A percentile compares a stretch with the other conserved stretches of the same genome.
phyloP scores from a whole-genome alignment of 768 basidiomycete genomes.

The Asterophora parasitica region DNA sequence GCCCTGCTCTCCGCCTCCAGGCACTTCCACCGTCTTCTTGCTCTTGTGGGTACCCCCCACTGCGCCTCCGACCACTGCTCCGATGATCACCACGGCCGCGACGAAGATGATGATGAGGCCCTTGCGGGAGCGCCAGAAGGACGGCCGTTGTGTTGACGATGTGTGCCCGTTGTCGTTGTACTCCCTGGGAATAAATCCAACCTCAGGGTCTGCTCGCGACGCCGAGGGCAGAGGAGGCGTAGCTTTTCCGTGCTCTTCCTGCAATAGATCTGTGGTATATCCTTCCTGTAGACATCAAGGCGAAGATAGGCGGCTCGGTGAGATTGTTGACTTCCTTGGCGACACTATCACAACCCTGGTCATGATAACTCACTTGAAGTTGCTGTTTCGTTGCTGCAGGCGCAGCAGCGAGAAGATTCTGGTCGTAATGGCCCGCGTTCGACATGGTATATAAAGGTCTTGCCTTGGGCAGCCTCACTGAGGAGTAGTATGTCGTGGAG shows the following conservation, averaged over 20 bases:
- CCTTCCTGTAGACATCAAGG: conserved; percentile 37
- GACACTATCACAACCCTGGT: too few species aligned
- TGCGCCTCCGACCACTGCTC: conserved; percentile 51
- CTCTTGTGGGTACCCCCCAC: conserved; percentile 42
- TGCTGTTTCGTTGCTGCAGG: conserved; percentile 36
- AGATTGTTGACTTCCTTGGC: too few species aligned
- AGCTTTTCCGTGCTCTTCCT: conserved; percentile 15
- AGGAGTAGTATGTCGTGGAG: conserved; percentile 8
- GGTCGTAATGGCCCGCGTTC: conserved; percentile 27
- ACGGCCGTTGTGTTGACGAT: conserved; percentile 14
- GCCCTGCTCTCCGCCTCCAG: background rate
- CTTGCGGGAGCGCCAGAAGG: conserved; percentile 48
- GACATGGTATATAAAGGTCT: conserved; percentile 14
- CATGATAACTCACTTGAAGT: conserved; percentile 25
- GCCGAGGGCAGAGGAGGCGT: conserved; percentile 13
- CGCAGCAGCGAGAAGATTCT: conserved; percentile 30
- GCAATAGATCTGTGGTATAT: conserved; percentile 46
- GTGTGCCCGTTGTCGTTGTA: conserved; percentile 9
- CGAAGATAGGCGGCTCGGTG: background rate
- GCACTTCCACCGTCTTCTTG: background rate
- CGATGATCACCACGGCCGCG: conserved; percentile 38
- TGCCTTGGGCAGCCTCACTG: conserved; percentile 13
- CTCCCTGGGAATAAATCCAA: conserved; percentile 18
- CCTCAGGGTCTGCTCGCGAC: conserved; percentile 20
- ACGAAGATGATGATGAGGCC: conserved; percentile 37